Conservation (phyloP, 345 rosid species). For the Populus tremula region DNA sequence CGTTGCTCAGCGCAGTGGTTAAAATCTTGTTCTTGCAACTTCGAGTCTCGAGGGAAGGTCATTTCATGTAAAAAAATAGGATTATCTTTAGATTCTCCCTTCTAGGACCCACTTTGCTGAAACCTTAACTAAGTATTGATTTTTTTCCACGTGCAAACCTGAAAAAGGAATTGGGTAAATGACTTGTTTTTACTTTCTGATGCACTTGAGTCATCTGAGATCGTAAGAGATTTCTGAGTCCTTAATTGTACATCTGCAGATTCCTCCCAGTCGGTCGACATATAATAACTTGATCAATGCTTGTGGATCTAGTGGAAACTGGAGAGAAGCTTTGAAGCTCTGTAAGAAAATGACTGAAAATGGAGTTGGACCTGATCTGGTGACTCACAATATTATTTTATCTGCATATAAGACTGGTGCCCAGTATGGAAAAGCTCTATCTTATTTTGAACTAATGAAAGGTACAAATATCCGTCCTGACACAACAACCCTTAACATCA, state of each 20-base stretch:
- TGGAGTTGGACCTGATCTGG: conserved; percentile 96
- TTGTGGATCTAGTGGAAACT: conserved; percentile 94
- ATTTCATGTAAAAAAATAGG: background rate
- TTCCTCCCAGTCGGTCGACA: conserved; percentile 81
- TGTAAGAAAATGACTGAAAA: conserved; percentile 93
- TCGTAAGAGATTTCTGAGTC: conserved; percentile 1
- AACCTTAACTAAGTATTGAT: background rate
- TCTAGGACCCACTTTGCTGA: background rate
- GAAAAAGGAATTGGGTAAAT: no score
- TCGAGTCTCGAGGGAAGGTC: background rate
- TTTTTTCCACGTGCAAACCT: no score
- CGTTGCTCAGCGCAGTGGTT: no score
- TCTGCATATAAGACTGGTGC: conserved; percentile 82
- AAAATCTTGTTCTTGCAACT: background rate
- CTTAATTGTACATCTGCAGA: conserved; percentile 45
- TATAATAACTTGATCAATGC: conserved; percentile 92
- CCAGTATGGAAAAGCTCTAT: conserved; percentile 74
- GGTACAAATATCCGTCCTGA: conserved; percentile 80
- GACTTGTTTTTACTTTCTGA: background rate
- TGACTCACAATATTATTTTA: conserved; percentile 84
- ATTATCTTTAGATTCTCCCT: background rate
- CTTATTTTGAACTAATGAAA: conserved; percentile 87
- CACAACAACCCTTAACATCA: conserved; percentile 77
- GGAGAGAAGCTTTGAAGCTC: conserved; percentile 87
- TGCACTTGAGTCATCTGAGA: background rate